These are phyloP conservation scores for Psilocybe cubensis DNA, from an alignment of 768 basidiomycete species.

Conservation along the genomic window DNA sequence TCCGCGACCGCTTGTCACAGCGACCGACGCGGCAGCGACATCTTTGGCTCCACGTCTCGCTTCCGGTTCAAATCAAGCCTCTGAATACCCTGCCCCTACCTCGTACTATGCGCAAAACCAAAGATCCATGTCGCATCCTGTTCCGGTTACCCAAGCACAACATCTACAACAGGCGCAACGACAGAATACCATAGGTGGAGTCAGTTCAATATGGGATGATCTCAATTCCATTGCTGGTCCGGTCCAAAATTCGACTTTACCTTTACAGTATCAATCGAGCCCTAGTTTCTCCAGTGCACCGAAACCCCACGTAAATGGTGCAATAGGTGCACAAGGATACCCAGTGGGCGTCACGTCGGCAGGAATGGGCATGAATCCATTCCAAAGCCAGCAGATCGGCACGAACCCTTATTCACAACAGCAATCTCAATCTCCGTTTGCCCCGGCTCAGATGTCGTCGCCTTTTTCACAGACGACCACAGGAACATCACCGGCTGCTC, in stretches of 20 bases:
- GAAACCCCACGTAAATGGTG: constrained; percentile 13
- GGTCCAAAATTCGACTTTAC: constrained; percentile 54
- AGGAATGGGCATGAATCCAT: constrained; percentile 29
- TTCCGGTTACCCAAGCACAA: constrained; percentile 22
- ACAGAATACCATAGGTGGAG: constrained; percentile 12
- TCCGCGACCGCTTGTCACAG: not conserved
- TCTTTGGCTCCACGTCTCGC: constrained; percentile 7
- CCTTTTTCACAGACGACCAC: constrained; percentile 14
- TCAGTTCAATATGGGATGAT: constrained; percentile 60
- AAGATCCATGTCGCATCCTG: constrained; percentile 19
- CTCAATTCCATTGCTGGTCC: constrained; percentile 50
- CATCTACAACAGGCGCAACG: constrained; percentile 23
- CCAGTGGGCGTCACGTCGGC: constrained; percentile 23
- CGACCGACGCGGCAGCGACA: constrained; percentile 6
- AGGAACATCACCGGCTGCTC: not conserved
- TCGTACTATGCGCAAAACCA: constrained; percentile 10
- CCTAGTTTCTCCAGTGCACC: constrained; percentile 1
- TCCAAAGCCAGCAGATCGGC: constrained; percentile 26
- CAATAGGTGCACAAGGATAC: constrained; percentile 18
- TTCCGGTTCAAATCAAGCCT: constrained; percentile 12
- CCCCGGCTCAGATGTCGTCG: constrained; percentile 9
- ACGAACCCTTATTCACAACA: constrained; percentile 32
- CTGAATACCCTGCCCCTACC: constrained; percentile 9
- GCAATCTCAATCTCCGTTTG: constrained; percentile 19
- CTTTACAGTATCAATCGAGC: constrained; percentile 43